Evolutionary conservation across 2,329 filamentous ascomycete species (phyloP).

Genomic region (Diatrype stigma): DNA sequence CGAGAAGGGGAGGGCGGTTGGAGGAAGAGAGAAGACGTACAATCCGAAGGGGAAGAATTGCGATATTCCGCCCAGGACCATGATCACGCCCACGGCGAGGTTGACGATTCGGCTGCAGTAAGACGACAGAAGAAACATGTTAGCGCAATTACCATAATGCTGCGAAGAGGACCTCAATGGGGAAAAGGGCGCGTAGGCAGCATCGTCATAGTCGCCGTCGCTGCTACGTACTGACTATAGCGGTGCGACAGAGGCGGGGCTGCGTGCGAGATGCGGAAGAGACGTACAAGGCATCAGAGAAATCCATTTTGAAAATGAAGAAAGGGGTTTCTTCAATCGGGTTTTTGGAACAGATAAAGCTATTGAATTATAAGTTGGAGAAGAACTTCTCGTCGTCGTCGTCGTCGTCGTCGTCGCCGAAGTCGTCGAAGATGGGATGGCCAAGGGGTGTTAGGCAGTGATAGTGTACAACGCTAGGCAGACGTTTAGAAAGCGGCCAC

Average conservation of each 20-base stretch:
- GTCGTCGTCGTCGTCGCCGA: too few relatives aligned
- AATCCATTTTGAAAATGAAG: conserved; percentile 62
- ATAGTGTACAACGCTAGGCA: neutral
- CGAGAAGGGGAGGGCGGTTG: too few relatives aligned
- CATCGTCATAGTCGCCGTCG: too few relatives aligned
- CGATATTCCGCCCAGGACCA: conserved; percentile 77
- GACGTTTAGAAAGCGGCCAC: neutral
- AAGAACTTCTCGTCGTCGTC: too few relatives aligned
- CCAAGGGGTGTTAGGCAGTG: too few relatives aligned
- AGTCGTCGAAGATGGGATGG: too few relatives aligned
- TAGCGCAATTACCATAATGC: conserved; percentile 4
- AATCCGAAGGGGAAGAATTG: conserved; percentile 62
- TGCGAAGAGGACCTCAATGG: neutral
- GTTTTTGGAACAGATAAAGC: too few relatives aligned
- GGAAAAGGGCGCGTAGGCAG: too few relatives aligned
- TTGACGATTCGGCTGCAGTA: conserved; percentile 82
- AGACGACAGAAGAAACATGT: conserved; percentile 10
- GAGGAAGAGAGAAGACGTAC: conserved; percentile 40
- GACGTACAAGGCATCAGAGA: conserved; percentile 86
- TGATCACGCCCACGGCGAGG: conserved; percentile 79
- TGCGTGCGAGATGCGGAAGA: conserved; percentile 1
- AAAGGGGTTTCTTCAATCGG: neutral
- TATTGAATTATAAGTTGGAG: too few relatives aligned
- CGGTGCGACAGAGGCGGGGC: neutral
- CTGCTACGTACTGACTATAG: too few relatives aligned